Base-by-base conservation (phyloP, 352 stramenopile species). In the Phytophthora constricta region DNA sequence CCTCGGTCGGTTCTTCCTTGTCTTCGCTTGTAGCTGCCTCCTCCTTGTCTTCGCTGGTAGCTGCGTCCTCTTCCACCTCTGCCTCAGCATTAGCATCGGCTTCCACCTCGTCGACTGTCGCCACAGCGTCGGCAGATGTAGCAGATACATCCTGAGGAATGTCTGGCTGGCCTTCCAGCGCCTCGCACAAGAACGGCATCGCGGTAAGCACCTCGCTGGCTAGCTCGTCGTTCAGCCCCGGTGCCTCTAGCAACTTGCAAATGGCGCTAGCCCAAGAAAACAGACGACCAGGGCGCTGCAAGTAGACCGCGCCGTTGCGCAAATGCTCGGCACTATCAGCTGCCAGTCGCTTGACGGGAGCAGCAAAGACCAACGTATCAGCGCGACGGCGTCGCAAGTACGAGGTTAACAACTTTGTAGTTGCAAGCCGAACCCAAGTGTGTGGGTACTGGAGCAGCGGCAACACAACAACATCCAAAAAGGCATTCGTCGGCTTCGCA, bases 381-480 rank as follows among this genome's bases (percentile, higher is more conserved):
- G 68, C 59, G 17, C 70, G 65, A 19, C 87, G 87, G 16, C 76
- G 78, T 14, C 77, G 55, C 58, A 96, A 8, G 63, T 95, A 95
- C 58, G 86, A 90, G 22, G 66, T 83, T 46, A 95, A 22, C 33
- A 93, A 66, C 20, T 72, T 68, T 16, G 90, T 62, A 14, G 86
- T 79, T 4, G 79, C 67, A 13, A 90, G 71, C 42, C 88, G 88
- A 58, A 97, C 89, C 67, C 80, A 81, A 5, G 75, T 77, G 55
- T 97, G 90, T 0, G 89, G 90, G 57, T 90, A 95, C 57, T 89
- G 77, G 37, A 92, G 64, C 31, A 95, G 58, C 19, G 76, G 70
- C 16, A 91, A 66, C 34, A 85, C 70, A 4, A 91, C 72, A 14
- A 66, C 62, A 41, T 89, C 76, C 19, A 91, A 20, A 33, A 92